Percentiles rank a stretch among this genome's conserved stretches.
phyloP scores from a whole-genome alignment of 2,329 filamentous ascomycete genomes.

The Trichoderma sp. region DNA sequence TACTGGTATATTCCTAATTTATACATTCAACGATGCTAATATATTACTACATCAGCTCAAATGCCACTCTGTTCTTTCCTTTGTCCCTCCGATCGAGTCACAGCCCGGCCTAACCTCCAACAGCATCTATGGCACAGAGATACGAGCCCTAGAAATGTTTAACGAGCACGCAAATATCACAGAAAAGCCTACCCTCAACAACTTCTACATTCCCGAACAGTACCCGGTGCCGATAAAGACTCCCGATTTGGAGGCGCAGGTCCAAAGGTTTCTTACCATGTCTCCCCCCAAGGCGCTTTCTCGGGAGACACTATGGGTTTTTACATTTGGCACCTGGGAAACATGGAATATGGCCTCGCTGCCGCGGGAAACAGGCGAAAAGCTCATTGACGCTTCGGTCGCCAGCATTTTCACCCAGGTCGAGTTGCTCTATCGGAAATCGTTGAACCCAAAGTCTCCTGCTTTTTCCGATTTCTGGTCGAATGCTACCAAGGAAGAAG shows the following conservation, averaged over 20 bases:
- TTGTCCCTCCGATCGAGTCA: constrained; percentile 41
- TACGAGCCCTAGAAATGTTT: constrained; percentile 37
- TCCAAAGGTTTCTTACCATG: constrained; percentile 44
- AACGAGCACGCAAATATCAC: constrained; percentile 32
- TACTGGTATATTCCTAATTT: no score
- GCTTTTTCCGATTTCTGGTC: constrained; percentile 46
- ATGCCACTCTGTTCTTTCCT: constrained; percentile 46
- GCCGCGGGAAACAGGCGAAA: constrained; percentile 39
- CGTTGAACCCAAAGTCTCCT: constrained; percentile 40
- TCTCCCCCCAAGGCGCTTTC: constrained; percentile 34
- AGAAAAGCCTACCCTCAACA: constrained; percentile 40
- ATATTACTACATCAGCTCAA: constrained; percentile 35
- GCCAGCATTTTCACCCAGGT: constrained; percentile 43
- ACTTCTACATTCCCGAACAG: constrained; percentile 40
- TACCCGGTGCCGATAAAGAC: constrained; percentile 41
- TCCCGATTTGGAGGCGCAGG: constrained; percentile 44
- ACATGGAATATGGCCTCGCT: constrained; percentile 50
- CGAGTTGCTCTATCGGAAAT: constrained; percentile 45
- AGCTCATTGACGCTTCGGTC: constrained; percentile 37
- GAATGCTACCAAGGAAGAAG: constrained; percentile 28
- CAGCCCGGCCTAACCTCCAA: constrained; percentile 54
- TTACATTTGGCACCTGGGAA: constrained; percentile 54
- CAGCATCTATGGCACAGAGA: constrained; percentile 45
- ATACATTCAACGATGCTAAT: not conserved
- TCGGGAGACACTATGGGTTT: constrained; percentile 51